Conservation (phyloP, 179 eudicot genomes). For the Gypsophila paniculata region DNA sequence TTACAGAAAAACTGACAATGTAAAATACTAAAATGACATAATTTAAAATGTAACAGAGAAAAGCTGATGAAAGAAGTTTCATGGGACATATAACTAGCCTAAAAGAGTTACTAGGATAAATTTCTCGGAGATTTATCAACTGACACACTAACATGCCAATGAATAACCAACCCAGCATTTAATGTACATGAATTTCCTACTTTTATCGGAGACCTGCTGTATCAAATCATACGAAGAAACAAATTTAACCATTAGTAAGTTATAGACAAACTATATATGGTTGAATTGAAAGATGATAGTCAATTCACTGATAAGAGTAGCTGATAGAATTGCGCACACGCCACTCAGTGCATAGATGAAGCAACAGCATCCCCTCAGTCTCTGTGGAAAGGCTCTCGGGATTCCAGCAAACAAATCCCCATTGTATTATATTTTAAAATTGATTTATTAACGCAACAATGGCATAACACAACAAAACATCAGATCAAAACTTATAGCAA, state of each 20-base stretch:
- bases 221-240: background rate
- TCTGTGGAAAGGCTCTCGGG: background rate
- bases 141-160: background rate
- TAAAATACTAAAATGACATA: background rate
- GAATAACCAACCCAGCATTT: background rate
- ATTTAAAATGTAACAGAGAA: background rate
- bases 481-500: background rate
- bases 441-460: background rate
- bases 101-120: background rate
- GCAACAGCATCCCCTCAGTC: background rate
- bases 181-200: background rate
- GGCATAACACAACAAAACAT: background rate
- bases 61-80: slow-evolving; percentile 1
- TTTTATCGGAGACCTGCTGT: background rate
- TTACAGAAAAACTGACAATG: background rate
- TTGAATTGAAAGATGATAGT: background rate
- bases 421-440: background rate
- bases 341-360: background rate
- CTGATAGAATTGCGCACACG: background rate
- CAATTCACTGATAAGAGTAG: background rate
- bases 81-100: background rate
- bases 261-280: slow-evolving; percentile 2
- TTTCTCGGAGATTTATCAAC: background rate
- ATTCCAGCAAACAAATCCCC: background rate
- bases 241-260: background rate